Base-by-base conservation (phyloP, 208 protist species). In the Naegleria gruberi region DNA sequence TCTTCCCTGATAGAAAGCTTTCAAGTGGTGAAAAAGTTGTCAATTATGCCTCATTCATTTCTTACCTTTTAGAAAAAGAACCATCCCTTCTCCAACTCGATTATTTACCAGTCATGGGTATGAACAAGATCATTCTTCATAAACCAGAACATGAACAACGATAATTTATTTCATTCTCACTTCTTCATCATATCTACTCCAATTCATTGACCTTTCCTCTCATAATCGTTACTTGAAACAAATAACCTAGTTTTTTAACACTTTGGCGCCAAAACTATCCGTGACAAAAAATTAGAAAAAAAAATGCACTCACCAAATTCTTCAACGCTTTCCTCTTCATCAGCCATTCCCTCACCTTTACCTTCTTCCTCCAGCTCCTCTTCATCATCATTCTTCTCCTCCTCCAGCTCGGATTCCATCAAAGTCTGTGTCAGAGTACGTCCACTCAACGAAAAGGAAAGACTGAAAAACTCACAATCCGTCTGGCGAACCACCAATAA, bases 41-140 rank as follows among this genome's bases (percentile, higher is more conserved):
- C 10, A 90, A 92, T 45, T 94, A 94, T 88, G n/a, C 40, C 26
- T 57, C 93, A 5, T 90, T 92, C 4, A 55, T 93, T 26, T 26
- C 89, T 2, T 94, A 91, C 65, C 89, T 94, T 6, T 37, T 90
- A 82, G 44, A 42, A 34, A 93, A 93, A 55, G 23, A 93, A 34
- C 26, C 87, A 88, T 8, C 37, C 30, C 0, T 37, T 8, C 2
- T 77, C 6, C 0, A 77, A 37, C n/a, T 77, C 0, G 65, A 77
- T 77, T 77, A 37, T 77, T n/a, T 77, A 37, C 65, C 65, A 30
- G 65, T 77, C 8, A 37, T 77, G 26, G 65, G 65, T 0, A 77
- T 77, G 65, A 77, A 77, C 30, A 77, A 77, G 34, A 37, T 77
- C 3, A n/a, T 77, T 7, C 0, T 19, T 30, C 30, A 10, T 19